phyloP scores from a whole-genome alignment of 768 basidiomycete genomes.

The Phanerochaete carnosa region DNA sequence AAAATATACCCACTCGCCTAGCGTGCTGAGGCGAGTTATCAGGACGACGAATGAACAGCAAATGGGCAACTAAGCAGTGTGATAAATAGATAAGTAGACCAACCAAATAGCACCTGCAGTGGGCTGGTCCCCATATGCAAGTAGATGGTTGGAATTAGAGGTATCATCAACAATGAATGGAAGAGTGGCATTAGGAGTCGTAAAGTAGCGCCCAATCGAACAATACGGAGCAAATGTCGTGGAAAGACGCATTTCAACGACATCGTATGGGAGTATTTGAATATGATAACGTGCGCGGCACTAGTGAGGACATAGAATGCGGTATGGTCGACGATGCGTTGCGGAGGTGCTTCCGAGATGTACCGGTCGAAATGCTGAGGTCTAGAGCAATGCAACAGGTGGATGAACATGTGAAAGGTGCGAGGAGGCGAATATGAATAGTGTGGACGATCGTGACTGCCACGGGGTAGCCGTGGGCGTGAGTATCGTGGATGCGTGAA shows the following conservation, averaged over 20 bases:
- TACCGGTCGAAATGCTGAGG: neutral
- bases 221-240: neutral
- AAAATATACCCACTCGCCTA: neutral
- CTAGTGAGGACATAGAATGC: neutral
- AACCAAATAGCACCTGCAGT: neutral
- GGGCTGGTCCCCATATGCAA: neutral
- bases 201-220: neutral
- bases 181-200: neutral
- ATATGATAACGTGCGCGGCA: neutral
- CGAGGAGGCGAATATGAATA: neutral
- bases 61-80: neutral
- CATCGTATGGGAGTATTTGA: neutral
- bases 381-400: conserved; percentile 9
- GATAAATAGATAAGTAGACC: conserved; percentile 1
- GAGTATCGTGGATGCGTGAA: conserved; percentile 2
- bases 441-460: neutral
- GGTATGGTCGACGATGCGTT: neutral
- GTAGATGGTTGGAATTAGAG: neutral
- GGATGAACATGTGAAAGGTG: neutral
- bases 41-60: neutral
- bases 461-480: neutral
- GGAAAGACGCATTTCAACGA: neutral
- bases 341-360: neutral
- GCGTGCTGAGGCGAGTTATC: neutral
- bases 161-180: conserved; percentile 2